Conservation (phyloP, 345 rosid species). For the Heritiera fomes region DNA sequence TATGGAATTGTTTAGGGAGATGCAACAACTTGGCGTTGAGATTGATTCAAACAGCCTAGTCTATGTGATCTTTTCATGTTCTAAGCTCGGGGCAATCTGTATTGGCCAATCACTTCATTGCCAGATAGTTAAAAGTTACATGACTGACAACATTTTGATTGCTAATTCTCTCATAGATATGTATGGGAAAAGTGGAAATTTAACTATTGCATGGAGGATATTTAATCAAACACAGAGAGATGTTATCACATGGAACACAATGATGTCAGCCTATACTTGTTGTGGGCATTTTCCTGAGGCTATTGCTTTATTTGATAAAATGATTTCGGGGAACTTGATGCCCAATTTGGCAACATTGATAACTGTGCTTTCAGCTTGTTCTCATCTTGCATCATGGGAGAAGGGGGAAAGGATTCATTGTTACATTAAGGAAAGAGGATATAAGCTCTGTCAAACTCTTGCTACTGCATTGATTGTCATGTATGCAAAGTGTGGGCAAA, state of each 20-base stretch:
- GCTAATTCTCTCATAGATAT: constrained; percentile 59
- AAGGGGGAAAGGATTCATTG: too few relatives aligned
- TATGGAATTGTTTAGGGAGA: constrained; percentile 47
- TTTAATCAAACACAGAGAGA: constrained; percentile 43
- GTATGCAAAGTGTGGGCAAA: too few relatives aligned
- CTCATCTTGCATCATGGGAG: constrained; percentile 46
- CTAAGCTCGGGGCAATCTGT: constrained; percentile 39
- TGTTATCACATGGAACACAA: constrained; percentile 57
- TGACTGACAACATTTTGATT: constrained; percentile 37
- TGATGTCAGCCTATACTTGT: constrained; percentile 49
- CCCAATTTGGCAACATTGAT: constrained; percentile 58
- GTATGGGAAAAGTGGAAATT: constrained; percentile 54
- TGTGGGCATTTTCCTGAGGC: constrained; percentile 46
- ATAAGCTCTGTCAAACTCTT: too few relatives aligned
- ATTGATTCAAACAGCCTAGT: constrained; percentile 44
- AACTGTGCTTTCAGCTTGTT: constrained; percentile 63
- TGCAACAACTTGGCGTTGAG: constrained; percentile 42
- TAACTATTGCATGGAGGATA: constrained; percentile 44
- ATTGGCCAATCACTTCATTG: constrained; percentile 60
- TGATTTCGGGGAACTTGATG: constrained; percentile 45
- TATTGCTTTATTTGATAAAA: constrained; percentile 51
- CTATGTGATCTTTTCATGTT: constrained; percentile 59
- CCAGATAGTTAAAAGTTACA: constrained; percentile 38
- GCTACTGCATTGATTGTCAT: too few relatives aligned
- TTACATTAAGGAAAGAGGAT: too few relatives aligned